Conservation (phyloP, 1,139 yeast species). For the Saccharomyces hybrid region DNA sequence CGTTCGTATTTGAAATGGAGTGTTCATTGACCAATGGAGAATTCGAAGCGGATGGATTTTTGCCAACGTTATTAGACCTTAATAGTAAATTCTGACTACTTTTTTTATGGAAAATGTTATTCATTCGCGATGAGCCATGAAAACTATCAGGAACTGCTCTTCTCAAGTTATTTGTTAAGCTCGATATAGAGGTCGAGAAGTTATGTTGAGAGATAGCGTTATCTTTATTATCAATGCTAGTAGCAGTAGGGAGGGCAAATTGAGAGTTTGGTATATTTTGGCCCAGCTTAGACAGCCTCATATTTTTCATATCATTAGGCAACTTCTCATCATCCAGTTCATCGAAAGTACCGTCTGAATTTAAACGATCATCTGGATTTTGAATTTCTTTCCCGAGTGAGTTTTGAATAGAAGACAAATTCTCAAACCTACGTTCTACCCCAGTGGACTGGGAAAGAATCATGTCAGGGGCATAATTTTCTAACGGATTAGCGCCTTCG, state of each 20-base stretch:
- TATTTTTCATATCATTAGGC: neutral
- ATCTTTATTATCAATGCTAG: constrained; percentile 2
- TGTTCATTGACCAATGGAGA: neutral
- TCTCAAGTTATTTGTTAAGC: constrained; percentile 27
- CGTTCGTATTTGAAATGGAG: neutral
- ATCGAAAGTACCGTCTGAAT: neutral
- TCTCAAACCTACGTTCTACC: constrained; percentile 36
- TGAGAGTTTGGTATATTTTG: neutral
- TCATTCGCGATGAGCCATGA: constrained; percentile 11
- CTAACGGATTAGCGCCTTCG: constrained; percentile 2
- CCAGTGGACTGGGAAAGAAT: constrained; percentile 46
- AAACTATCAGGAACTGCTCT: constrained; percentile 13
- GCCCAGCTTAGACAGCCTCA: neutral
- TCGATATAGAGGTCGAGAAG: constrained; percentile 28
- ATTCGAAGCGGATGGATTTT: constrained; percentile 6
- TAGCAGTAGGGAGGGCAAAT: neutral
- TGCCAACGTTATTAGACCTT: constrained; percentile 2
- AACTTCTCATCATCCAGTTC: neutral
- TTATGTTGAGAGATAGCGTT: neutral
- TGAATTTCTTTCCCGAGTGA: constrained; percentile 18
- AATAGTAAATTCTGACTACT: constrained; percentile 4
- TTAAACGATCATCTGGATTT: neutral
- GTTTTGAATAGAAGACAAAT: constrained; percentile 31
- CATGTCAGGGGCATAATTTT: constrained; percentile 36
- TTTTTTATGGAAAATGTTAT: constrained; percentile 11